A percentile compares a stretch with the other conserved stretches of the same genome.
Conservation (phyloP, 108 stramenopile species). For the Poteriospumella lacustris region DNA sequence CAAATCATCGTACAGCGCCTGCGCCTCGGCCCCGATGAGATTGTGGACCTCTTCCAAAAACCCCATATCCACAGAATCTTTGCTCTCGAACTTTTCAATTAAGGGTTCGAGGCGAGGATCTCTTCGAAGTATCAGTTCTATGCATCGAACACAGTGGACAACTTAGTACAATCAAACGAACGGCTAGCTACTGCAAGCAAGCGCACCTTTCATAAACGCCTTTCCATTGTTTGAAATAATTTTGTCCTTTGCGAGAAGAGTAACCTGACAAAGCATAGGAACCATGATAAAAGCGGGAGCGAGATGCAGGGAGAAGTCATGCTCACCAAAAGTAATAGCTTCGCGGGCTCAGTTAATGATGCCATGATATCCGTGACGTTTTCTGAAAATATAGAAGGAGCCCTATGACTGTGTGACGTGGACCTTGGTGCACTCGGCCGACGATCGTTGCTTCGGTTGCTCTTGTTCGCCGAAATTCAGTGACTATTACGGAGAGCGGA, state of each 20-base stretch:
- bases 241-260: conserved; percentile 41
- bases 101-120: conserved; percentile 30
- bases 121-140: conserved; percentile 43
- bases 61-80: conserved; percentile 10
- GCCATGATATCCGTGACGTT: too few species aligned
- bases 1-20: conserved; percentile 35
- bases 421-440: too few species aligned
- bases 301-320: neutral
- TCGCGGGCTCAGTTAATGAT: conserved; percentile 39
- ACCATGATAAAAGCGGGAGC: neutral
- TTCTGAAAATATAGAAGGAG: too few species aligned
- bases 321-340: conserved; percentile 38
- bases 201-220: conserved; percentile 26
- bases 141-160: conserved; percentile 1
- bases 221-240: conserved; percentile 48
- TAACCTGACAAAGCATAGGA: neutral
- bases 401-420: too few species aligned
- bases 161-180: neutral
- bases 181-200: neutral
- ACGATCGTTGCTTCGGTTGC: too few species aligned
- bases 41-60: conserved; percentile 35
- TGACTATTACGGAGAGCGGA: too few species aligned
- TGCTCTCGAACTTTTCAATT: conserved; percentile 28
- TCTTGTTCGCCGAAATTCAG: too few species aligned
- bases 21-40: conserved; percentile 37